Conservation (phyloP, 345 rosid genomes). For the Linum usitatissimum region DNA sequence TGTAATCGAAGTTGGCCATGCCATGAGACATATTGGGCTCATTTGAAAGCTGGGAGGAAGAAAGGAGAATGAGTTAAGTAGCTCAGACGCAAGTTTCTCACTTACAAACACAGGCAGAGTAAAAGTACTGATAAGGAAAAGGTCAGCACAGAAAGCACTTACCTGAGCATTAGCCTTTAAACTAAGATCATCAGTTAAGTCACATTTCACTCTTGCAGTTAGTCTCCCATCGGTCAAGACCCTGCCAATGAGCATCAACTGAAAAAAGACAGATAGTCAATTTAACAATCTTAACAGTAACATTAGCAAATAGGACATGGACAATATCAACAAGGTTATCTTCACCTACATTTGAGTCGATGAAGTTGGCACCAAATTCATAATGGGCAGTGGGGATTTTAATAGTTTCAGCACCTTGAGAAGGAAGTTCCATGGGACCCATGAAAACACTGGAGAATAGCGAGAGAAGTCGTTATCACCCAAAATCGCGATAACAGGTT, state of each 20-base stretch:
- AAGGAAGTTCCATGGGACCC: conserved; percentile 91
- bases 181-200: conserved; percentile 61
- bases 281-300: neutral
- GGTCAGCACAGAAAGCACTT: neutral
- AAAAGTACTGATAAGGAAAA: conserved; percentile 5
- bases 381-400: conserved; percentile 84
- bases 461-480: conserved; percentile 6
- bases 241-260: conserved; percentile 93
- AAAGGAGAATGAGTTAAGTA: conserved; percentile 16
- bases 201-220: conserved; percentile 80
- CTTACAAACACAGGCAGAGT: neutral
- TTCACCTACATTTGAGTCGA: conserved; percentile 55
- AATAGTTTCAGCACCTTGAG: conserved; percentile 72
- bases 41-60: conserved; percentile 47
- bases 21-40: conserved; percentile 87
- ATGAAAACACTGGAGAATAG: conserved; percentile 52
- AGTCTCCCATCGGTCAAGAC: conserved; percentile 83
- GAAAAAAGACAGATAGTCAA: neutral
- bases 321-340: neutral
- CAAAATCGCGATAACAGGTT: conserved; percentile 5
- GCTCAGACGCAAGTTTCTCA: neutral
- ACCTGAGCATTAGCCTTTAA: conserved; percentile 91
- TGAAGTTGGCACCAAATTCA: conserved; percentile 88
- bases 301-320: neutral
- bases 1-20: conserved; percentile 82